These are phyloP conservation scores for Fusarium globosum DNA, from an alignment of 2,329 filamentous ascomycete species.

Conservation along the genomic window DNA sequence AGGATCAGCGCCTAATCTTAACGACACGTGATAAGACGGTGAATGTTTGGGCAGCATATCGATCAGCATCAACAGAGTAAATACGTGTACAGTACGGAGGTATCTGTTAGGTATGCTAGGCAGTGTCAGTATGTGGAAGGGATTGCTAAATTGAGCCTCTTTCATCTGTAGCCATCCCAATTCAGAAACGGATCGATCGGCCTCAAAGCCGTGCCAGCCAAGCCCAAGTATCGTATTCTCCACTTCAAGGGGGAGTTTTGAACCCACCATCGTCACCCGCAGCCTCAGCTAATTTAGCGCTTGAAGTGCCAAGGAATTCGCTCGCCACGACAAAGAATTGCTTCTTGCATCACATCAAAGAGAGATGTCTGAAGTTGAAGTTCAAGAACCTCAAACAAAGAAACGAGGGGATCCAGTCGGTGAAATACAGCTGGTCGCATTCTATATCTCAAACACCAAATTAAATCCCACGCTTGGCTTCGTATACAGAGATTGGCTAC, in stretches of 20 bases:
- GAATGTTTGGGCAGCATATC: background rate
- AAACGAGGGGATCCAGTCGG: background rate
- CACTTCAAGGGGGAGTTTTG: conserved; percentile 30
- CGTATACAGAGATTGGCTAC: conserved; percentile 27
- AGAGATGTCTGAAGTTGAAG: background rate
- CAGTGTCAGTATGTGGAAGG: background rate
- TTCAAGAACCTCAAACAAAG: background rate
- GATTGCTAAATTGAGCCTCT: background rate
- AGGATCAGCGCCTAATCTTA: conserved; percentile 15
- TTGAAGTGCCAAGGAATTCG: conserved; percentile 20
- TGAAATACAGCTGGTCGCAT: background rate
- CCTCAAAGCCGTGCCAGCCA: conserved; percentile 25
- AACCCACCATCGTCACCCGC: conserved; percentile 12
- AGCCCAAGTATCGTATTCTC: conserved; percentile 14
- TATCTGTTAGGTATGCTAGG: background rate
- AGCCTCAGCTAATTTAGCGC: conserved; percentile 30
- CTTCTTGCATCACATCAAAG: background rate
- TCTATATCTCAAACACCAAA: background rate
- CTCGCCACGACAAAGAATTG: conserved; percentile 23
- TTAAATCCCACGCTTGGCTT: conserved; percentile 1
- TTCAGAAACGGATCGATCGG: conserved; percentile 29
- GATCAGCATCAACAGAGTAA: background rate
- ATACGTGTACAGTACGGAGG: background rate
- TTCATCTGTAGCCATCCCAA: background rate
- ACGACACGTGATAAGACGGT: background rate